Evolutionary conservation across 441 rosid species (phyloP), one percentile per base, ranked within the genome.

Genomic region (Pelargonium australe): DNA sequence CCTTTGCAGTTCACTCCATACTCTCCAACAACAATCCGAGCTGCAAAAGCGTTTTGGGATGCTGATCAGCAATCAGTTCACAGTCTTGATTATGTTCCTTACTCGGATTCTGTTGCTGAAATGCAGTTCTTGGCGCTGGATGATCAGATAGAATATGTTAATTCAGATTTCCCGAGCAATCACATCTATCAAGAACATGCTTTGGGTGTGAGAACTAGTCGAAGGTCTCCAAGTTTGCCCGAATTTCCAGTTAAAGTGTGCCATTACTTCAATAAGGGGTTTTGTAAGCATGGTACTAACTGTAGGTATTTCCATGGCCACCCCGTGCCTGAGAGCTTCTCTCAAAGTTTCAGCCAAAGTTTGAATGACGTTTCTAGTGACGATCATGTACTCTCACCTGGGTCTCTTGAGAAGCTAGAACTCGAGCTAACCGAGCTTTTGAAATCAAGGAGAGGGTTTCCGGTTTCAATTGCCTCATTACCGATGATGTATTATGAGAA

Each of bases 381-480:
- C 13, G 95, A 94, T 37, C 84, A 84, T 57, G 65, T 80, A 23
- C 57, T 86, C 63, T 85, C 85, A 13, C 84, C 89, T 0, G 76
- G 80, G 19, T 86, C 96, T 28, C 90, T 94, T 8, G 87, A 91
- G 68, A 89, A 88, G 80, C 87, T 94, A 12, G 96, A 87, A 77
- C 64, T 81, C 49, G 99, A 94, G 82, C 82, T 94, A 60, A 75
- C 85, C 0, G 94, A 90, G 81, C 86, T 94, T 28, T 76, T 94
- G 74, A 87, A 87, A 81, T 77, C 85, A 0, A 84, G 91, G 76
- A 82, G 87, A 82, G 96, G 97, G 10, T 67, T 77, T 68, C 97
- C 99, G 2, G 85, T 95, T 67, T 90, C 99, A 0, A 95, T 91
- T 62, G 99, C 99, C 61, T 91, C 96, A n/a, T 79, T 95, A 73